phyloP scores from a whole-genome alignment of 108 stramenopile species.

The Cylindrotheca fusiformis region DNA sequence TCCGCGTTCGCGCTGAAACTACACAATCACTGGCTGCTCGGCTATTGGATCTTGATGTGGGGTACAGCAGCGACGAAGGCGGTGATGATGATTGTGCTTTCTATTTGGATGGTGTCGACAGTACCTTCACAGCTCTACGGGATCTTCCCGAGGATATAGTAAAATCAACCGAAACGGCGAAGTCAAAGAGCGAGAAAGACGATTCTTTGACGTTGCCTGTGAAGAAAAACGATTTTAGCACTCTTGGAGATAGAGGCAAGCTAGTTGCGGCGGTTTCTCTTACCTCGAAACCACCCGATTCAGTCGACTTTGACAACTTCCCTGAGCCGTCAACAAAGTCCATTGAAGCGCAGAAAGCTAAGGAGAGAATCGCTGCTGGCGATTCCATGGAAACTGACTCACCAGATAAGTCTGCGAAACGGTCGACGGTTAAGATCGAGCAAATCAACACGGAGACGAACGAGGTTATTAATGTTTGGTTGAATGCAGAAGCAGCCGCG shows the following conservation, averaged over 20 bases:
- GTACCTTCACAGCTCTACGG: slow-evolving; percentile 44
- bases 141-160: slow-evolving; percentile 14
- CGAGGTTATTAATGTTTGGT: slow-evolving; percentile 77
- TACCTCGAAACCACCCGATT: slow-evolving; percentile 46
- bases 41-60: slow-evolving; percentile 75
- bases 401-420: slow-evolving; percentile 45
- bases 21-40: slow-evolving; percentile 67
- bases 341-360: slow-evolving; percentile 33
- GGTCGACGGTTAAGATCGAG: slow-evolving; percentile 81
- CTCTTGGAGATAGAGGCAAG: slow-evolving; percentile 62
- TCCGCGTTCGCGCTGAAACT: slow-evolving; percentile 57
- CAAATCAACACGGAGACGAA: slow-evolving; percentile 62
- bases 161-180: slow-evolving; percentile 12
- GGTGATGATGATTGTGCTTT: slow-evolving; percentile 82
- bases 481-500: slow-evolving; percentile 74
- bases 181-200: slow-evolving; percentile 7
- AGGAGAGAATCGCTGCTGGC: slow-evolving; percentile 1
- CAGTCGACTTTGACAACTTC: slow-evolving; percentile 70
- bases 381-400: slow-evolving; percentile 25
- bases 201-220: slow-evolving; percentile 43
- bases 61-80: slow-evolving; percentile 88
- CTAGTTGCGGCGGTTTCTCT: slow-evolving; percentile 59
- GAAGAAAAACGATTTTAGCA: slow-evolving; percentile 72
- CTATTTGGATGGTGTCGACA: slow-evolving; percentile 81
- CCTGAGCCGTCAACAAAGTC: slow-evolving; percentile 60